Base-by-base conservation (phyloP, 768 basidiomycete genomes). In the Tulasnella sp. region DNA sequence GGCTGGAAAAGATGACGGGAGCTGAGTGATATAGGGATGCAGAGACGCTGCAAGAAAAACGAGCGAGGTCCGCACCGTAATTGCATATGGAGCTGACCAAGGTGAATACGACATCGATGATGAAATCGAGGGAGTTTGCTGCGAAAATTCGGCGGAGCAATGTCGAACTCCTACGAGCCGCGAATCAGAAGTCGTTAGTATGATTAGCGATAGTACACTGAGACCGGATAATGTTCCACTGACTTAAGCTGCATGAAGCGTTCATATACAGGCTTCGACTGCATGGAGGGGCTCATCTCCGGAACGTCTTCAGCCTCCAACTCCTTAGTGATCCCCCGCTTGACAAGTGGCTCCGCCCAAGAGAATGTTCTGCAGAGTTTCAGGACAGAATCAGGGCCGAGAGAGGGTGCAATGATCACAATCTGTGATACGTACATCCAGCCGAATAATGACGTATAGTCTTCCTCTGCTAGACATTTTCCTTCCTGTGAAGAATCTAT, bases 221-320 rank as follows among this genome's bases (percentile, higher is more conserved):
- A 29, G 22, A 21, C 11, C 3, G 9, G 45, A 17, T 19, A 15
- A 3, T 11, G 19, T 9, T 52, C 17, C 31, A 45, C 34, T 3
- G 4, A 60, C 59, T 53, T 30, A 25, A 44, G 43, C 24, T 60
- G 75, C 2, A 34, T 54, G 63, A 78, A 82, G 63, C 78, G 78
- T 45, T 69, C 66, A 64, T 85, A 86, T 8, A 89, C 68, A 0
- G 85, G 79, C 0, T 80, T 78, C 0, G 85, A 82, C 63, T 81
- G 82, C 63, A 81, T 70, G 0, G 79, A 82, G 1, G 84, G 82
- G 63, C 84, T 86, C 22, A 90, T 73, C 48, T 73, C 61, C 83
- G 84, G 87, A 0, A 90, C 79, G 57, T 89, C 85, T 0, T 75
- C 71, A 65, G 90, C 86, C 49, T 81, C 76, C 49, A 91, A 73